Base-by-base conservation (phyloP, 2,329 filamentous ascomycete species). In the Corinectria fuckeliana region DNA sequence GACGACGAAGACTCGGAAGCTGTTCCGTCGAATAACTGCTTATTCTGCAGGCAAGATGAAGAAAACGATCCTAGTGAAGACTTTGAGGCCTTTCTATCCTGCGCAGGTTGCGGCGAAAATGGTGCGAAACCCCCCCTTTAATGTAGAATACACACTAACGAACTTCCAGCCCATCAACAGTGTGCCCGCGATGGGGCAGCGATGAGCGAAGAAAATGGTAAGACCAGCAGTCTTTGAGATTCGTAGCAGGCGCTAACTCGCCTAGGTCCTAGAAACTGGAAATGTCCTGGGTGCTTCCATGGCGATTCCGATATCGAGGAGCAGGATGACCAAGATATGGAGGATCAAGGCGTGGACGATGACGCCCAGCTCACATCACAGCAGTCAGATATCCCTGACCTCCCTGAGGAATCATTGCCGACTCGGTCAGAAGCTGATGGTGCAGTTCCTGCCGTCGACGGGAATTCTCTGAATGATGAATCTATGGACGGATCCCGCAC, bases 41-140 rank as follows among this genome's bases (percentile, higher is more conserved):
- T 92, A 65, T 96, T 94, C 71, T 97, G 93, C 78, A 88, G 88
- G 56, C 84, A 92, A 73, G 88, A 91, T 65, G 92, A 96, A 77
- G 91, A 95, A 54, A 83, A 94, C 63, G 92, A 94, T 68, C 91
- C 91, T 1, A 88, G 85, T 64, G 90, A 91, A 65, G 91, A 93
- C 64, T 95, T 89, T 69, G 92, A 95, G 75, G 82, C 89, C 58
- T 92, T 90, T 74, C 80, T 97, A 60, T 80, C 88, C 51, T 97
- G 94, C 76, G 82, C 81, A 60, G 83, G 87, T 64, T 98, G 94
- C 76, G 88, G 88, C 65, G 91, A 94, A 72, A 91, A 92, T 76
- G 88, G 93, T 96, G 81, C 77, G 91, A 86, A 47, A 53, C 47
- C 38, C 25, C 62, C 54, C 51, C 18, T 25, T 26, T 34, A 64